Base-by-base conservation (phyloP, 805 yeast species). In the Metschnikowia gelsemii region DNA sequence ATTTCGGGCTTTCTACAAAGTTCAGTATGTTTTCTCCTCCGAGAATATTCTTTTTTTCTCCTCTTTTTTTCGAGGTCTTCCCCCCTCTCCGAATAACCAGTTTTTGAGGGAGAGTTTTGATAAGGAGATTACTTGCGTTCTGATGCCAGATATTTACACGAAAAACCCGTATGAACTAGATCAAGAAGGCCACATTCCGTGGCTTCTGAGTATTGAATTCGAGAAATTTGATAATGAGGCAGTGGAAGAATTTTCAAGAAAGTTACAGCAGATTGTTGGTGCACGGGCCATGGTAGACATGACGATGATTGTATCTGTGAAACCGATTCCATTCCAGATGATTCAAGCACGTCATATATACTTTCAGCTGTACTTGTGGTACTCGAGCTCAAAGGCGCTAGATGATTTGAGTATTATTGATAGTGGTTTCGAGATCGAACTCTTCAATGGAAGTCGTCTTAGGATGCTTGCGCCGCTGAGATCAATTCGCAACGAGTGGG, bases 281-380 rank as follows among this genome's bases (percentile, higher is more conserved):
- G 75, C 95, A 0, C 74, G 76, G 21, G 80, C 81, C 0, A 62
- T 84, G 11, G 54, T 90, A 6, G 87, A 88, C 55, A 49, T 90
- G 38, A 59, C 75, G 16, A 67, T 72, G 6, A 70, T 85, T 1
- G 57, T 53, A 6, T 62, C 61, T 0, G 64, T 84, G 3, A 44
- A 54, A 13, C 53, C 62, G 2, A 63, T 73, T 12, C 59, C 64
- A 0, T 19, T 36, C 3, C 46, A 54, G 3, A 29, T 48, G 1
- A 34, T 65, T 3, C 52, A 47, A 6, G 43, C 41, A 3, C 45
- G 64, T 5, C 70, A 64, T 17, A 57, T 54, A 18, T 26, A 58
- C 11, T 47, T 62, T 11, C 56, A 63, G 20, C 57, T 63, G 23
- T 24, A 56, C 7, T 43, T 59, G 12, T 68, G 72, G 70, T 60